These are phyloP conservation scores for Fusarium graminum DNA, from an alignment of 2,329 filamentous ascomycete species.

Conservation along the genomic window DNA sequence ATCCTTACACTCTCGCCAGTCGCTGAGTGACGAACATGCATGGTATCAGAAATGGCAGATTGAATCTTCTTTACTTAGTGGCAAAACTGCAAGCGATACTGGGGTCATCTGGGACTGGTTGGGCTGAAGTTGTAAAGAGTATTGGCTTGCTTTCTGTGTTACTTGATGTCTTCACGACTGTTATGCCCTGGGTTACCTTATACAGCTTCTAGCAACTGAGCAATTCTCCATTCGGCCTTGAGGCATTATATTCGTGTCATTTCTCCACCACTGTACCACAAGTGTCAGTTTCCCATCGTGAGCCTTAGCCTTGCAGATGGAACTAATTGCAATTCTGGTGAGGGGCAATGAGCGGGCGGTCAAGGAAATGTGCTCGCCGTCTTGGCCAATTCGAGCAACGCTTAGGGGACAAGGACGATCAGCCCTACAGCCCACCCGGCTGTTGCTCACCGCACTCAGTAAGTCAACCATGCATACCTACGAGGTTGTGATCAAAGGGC, in stretches of 20 bases:
- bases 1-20: slow-evolving; percentile 30
- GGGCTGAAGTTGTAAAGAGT: slow-evolving; percentile 47
- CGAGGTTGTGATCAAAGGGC: neutral
- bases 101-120: slow-evolving; percentile 47
- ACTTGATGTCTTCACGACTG: slow-evolving; percentile 43
- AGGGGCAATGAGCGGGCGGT: slow-evolving; percentile 37
- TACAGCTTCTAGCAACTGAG: slow-evolving; percentile 45
- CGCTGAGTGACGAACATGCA: slow-evolving; percentile 36
- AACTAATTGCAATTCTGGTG: slow-evolving; percentile 21
- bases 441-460: neutral
- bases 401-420: slow-evolving; percentile 20
- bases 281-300: slow-evolving; percentile 13
- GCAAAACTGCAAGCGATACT: slow-evolving; percentile 52
- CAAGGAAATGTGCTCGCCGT: slow-evolving; percentile 26
- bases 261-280: neutral
- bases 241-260: slow-evolving; percentile 16
- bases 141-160: slow-evolving; percentile 46
- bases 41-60: slow-evolving; percentile 34
- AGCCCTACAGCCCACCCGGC: slow-evolving; percentile 44
- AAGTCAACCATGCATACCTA: neutral
- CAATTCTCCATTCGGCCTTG: slow-evolving; percentile 36
- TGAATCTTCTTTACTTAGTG: slow-evolving; percentile 49
- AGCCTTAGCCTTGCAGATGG: slow-evolving; percentile 2
- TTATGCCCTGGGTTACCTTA: slow-evolving; percentile 38
- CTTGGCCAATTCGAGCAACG: slow-evolving; percentile 20